These are phyloP conservation scores for Leucosporidium creatinivorum DNA, from an alignment of 768 basidiomycete species.

Conservation along the genomic window DNA sequence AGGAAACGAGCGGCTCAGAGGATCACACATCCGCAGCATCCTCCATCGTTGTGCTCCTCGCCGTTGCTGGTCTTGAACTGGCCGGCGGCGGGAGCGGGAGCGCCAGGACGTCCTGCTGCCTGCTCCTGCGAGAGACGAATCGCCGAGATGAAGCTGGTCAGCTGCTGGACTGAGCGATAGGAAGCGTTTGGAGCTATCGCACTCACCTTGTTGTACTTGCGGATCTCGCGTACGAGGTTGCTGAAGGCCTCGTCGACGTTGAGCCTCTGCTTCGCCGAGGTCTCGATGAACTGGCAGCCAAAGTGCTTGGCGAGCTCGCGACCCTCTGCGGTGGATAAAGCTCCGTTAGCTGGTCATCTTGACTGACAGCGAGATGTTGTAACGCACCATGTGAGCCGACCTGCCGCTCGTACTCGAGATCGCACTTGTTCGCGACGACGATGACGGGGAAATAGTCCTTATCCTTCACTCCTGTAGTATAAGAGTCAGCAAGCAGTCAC, in stretches of 20 bases:
- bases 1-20: slow-evolving; percentile 10
- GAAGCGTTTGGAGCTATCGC: too few species aligned
- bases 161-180: too few species aligned
- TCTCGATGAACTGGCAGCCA: slow-evolving; percentile 45
- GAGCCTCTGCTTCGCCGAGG: slow-evolving; percentile 47
- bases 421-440: slow-evolving; percentile 48
- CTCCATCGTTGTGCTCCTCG: slow-evolving; percentile 29
- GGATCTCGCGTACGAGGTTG: slow-evolving; percentile 44
- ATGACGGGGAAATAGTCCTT: slow-evolving; percentile 47
- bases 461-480: slow-evolving; percentile 43
- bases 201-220: slow-evolving; percentile 45
- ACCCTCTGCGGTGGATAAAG: slow-evolving; percentile 59
- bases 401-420: slow-evolving; percentile 43
- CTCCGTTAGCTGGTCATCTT: not conserved
- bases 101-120: slow-evolving; percentile 33
- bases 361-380: not conserved
- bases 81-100: slow-evolving; percentile 3
- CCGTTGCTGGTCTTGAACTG: slow-evolving; percentile 6
- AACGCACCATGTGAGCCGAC: slow-evolving; percentile 71
- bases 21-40: slow-evolving; percentile 36
- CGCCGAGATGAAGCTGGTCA: not conserved
- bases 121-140: slow-evolving; percentile 27
- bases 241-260: slow-evolving; percentile 49
- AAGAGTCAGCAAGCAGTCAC: slow-evolving; percentile 2
- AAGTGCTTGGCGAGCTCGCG: slow-evolving; percentile 76